phyloP scores from a whole-genome alignment of 129 eudicot species.

The Smallanthus sonchifolius region DNA sequence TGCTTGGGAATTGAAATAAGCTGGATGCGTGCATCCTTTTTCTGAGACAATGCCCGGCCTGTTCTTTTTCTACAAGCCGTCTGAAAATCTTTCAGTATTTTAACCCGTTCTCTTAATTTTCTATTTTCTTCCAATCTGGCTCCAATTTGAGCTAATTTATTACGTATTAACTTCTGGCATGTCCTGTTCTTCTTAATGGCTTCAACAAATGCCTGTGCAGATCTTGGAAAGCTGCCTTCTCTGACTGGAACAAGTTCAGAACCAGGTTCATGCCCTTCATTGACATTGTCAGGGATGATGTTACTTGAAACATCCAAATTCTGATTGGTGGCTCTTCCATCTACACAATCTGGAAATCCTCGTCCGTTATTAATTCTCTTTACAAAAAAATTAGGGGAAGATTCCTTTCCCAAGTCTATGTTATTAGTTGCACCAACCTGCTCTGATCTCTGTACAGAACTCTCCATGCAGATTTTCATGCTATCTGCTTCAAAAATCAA shows the following conservation, averaged over 20 bases:
- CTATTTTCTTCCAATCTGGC: constrained; percentile 68
- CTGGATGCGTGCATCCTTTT: constrained; percentile 71
- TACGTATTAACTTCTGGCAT: constrained; percentile 65
- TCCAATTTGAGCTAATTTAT: constrained; percentile 56
- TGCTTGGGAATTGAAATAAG: constrained; percentile 61
- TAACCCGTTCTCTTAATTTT: constrained; percentile 50
- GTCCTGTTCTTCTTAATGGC: constrained; percentile 89
- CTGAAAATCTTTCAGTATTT: constrained; percentile 59
- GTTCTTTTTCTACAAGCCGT: constrained; percentile 61
- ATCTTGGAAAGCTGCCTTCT: constrained; percentile 51
- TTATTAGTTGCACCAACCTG: constrained; percentile 72
- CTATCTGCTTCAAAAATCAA: constrained; percentile 36
- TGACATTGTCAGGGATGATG: constrained; percentile 16
- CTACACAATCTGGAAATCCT: constrained; percentile 80
- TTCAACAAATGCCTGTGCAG: constrained; percentile 73
- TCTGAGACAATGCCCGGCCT: constrained; percentile 68
- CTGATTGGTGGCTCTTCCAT: constrained; percentile 36
- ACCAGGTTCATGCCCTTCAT: constrained; percentile 37
- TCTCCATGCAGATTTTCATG: constrained; percentile 30
- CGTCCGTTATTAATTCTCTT: constrained; percentile 60
- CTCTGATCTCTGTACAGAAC: constrained; percentile 36
- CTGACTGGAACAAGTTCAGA: constrained; percentile 39
- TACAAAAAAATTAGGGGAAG: constrained; percentile 64
- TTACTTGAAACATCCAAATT: constrained; percentile 29
- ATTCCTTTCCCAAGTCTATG: constrained; percentile 71